Conservation (phyloP, 164 flowering plant species). For the Berberis vulgaris region DNA sequence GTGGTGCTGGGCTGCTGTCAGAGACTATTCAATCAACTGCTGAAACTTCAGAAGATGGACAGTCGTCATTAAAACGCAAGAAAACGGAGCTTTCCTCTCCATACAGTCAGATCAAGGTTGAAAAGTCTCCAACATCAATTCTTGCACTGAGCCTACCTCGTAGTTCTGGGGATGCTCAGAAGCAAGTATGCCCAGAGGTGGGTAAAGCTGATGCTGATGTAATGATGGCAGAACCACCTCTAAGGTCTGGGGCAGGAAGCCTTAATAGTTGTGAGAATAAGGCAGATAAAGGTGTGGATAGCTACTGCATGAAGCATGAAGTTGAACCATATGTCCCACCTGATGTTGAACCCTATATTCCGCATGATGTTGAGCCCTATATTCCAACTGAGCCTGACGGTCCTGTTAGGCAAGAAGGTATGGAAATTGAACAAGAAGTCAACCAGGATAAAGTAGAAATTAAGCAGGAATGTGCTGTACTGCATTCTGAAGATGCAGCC, state of each 20-base stretch:
- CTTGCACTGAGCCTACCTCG: constrained; percentile 26
- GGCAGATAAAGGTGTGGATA: constrained; percentile 27
- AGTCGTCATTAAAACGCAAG: constrained; percentile 58
- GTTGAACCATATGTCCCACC: constrained; percentile 15
- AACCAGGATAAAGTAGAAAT: constrained; percentile 28
- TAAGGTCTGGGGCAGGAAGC: constrained; percentile 25
- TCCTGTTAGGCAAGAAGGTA: constrained; percentile 30
- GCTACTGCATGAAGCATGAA: constrained; percentile 25
- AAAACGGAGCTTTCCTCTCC: constrained; percentile 62
- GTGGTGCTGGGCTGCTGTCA: constrained; percentile 20
- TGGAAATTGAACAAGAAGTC: constrained; percentile 15
- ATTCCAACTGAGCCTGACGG: constrained; percentile 27
- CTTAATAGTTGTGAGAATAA: constrained; percentile 21
- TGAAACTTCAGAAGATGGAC: constrained; percentile 47
- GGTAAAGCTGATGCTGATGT: constrained; percentile 40
- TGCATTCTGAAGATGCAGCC: constrained; percentile 32
- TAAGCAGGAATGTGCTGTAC: constrained; percentile 27
- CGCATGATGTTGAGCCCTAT: too few relatives aligned
- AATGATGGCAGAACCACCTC: constrained; percentile 37
- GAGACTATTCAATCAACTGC: constrained; percentile 22
- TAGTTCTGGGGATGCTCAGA: constrained; percentile 19
- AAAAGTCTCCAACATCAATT: constrained; percentile 23
- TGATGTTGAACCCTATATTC: too few relatives aligned
- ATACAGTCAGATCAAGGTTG: constrained; percentile 27
- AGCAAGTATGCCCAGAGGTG: constrained; percentile 26